phyloP scores from a whole-genome alignment of 352 stramenopile genomes.

The Pythium volutum region DNA sequence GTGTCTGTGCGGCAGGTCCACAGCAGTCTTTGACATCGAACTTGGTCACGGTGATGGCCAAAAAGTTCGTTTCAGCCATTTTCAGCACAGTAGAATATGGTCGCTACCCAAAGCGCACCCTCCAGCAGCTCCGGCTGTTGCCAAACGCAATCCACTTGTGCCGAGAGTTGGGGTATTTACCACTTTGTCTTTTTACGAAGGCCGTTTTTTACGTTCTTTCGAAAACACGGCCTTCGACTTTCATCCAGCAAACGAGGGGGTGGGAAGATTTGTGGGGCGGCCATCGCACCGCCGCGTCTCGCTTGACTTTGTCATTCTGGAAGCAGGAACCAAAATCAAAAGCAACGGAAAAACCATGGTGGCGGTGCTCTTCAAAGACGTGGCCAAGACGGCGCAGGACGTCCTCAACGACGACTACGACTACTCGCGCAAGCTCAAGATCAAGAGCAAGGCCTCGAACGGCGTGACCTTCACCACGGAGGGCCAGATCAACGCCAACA shows the following conservation, averaged over 20 bases:
- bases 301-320: slow-evolving; percentile 36
- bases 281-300: slow-evolving; percentile 3
- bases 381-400: slow-evolving; percentile 76
- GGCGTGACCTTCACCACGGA: slow-evolving; percentile 86
- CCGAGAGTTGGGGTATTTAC: too few species aligned
- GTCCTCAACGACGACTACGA: slow-evolving; percentile 87
- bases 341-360: slow-evolving; percentile 29
- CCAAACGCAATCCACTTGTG: too few species aligned
- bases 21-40: slow-evolving; percentile 15
- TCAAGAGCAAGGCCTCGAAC: slow-evolving; percentile 88
- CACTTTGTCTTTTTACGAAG: not conserved
- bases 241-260: slow-evolving; percentile 8
- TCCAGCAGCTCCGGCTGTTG: not conserved
- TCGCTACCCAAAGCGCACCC: not conserved
- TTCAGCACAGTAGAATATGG: not conserved
- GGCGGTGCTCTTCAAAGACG: slow-evolving; percentile 77
- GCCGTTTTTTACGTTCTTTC: not conserved
- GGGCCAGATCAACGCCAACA: slow-evolving; percentile 74
- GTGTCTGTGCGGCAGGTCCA: not conserved
- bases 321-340: slow-evolving; percentile 40
- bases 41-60: not conserved
- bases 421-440: slow-evolving; percentile 89
- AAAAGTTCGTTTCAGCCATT: not conserved
- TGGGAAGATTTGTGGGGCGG: slow-evolving; percentile 9
- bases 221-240: slow-evolving; percentile 3